Base-by-base conservation (phyloP, 495 filamentous ascomycete species). In the Clohesyomyces aquaticus region DNA sequence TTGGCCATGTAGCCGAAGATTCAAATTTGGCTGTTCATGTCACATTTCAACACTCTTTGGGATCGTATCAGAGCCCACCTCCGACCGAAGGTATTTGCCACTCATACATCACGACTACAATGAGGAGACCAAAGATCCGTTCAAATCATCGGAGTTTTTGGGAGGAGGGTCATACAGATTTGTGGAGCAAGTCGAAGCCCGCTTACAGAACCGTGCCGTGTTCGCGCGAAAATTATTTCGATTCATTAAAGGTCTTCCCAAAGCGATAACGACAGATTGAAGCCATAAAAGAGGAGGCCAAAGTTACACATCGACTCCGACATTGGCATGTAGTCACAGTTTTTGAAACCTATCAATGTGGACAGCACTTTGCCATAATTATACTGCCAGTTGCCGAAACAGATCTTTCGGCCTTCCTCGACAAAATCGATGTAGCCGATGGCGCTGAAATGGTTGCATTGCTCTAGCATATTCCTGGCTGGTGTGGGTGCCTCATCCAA, bases 281-380 rank as follows among this genome's bases (percentile, higher is more conserved):
- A 21, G 25, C 12, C 14, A 57, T 57, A 11, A 57, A 42, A 43
- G 19, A 38, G 14, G 54, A 57, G 43, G 54, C 54, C n/a, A 9
- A 22, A 18, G 21, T 59, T 50, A 49, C 29, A 12, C 16, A 49
- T 21, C 14, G 43, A 9, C 56, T 32, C 28, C 41, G 29, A 9
- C 56, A 59, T 28, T 27, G 19, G 12, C 56, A 59, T 23, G 21
- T 59, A 12, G 56, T 59, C n/a, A 49, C 41, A 9, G 42, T 59
- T 18, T 11, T 59, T 50, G 56, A 48, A 14, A 49, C 46, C 2
- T 59, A 59, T 23, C 16, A 59, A 35, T 51, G 46, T 18, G 19
- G 29, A 29, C 42, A 49, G 9, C 23, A 51, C 11, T 51, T 59
- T 23, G 42, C 42, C 25, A 59, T 59, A 41, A 59, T 59, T n/a